Conservation (phyloP, 805 yeast genomes). For the Lachancea quebecensis region DNA sequence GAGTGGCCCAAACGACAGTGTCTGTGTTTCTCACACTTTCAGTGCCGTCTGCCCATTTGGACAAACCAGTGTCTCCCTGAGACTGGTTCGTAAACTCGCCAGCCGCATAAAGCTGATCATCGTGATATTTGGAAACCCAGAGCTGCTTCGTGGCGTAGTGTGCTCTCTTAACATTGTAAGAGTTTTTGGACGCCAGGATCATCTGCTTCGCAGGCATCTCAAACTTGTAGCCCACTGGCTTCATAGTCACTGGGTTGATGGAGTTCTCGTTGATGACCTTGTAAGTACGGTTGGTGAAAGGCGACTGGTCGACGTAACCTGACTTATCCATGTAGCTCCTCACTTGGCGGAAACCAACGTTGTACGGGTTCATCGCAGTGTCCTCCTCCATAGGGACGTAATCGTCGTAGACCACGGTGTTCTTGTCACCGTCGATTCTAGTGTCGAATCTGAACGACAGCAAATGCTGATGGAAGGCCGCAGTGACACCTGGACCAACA, state of each 20-base stretch:
- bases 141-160: conserved; percentile 68
- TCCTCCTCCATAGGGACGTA: conserved; percentile 52
- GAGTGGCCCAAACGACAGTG: conserved; percentile 72
- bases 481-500: conserved; percentile 75
- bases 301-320: conserved; percentile 65
- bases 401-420: conserved; percentile 67
- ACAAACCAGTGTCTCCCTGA: conserved; percentile 59
- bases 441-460: conserved; percentile 76
- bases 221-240: conserved; percentile 72
- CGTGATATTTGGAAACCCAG: conserved; percentile 76
- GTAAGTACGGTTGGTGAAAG: conserved; percentile 66
- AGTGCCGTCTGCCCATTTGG: conserved; percentile 60
- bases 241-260: conserved; percentile 60
- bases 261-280: conserved; percentile 69
- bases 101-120: conserved; percentile 67
- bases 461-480: conserved; percentile 80
- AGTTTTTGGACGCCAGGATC: conserved; percentile 58
- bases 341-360: conserved; percentile 61
- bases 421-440: conserved; percentile 73
- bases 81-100: conserved; percentile 87
- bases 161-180: conserved; percentile 66
- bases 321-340: conserved; percentile 63
- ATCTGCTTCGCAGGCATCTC: conserved; percentile 69
- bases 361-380: conserved; percentile 52
- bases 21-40: conserved; percentile 70